Evolutionary conservation across 2,329 filamentous ascomycete species (phyloP).

Genomic region (Chaetothyriales sp.): DNA sequence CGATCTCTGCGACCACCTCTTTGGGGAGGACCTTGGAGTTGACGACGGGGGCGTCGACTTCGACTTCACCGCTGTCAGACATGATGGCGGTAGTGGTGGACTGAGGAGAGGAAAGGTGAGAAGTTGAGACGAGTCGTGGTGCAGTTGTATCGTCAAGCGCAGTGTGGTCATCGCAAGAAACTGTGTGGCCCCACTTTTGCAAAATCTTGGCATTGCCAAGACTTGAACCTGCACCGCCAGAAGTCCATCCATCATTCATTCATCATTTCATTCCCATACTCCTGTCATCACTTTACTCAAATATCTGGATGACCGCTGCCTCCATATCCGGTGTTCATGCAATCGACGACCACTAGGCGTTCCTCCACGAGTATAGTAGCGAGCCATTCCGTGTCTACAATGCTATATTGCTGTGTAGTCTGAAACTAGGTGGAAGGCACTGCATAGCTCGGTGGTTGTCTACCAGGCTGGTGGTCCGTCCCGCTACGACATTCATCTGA

Average conservation of each 20-base stretch:
- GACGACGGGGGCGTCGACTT: conserved; percentile 60
- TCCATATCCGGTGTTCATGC: no score
- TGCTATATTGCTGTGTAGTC: no score
- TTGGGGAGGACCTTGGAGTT: conserved; percentile 69
- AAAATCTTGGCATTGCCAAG: background rate
- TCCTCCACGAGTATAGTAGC: no score
- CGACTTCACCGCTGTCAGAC: conserved; percentile 57
- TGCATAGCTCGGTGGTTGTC: no score
- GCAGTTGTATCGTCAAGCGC: background rate
- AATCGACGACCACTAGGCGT: no score
- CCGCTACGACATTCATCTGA: no score
- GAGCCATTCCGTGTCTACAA: no score
- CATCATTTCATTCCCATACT: background rate
- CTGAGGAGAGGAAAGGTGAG: background rate
- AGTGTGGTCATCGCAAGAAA: background rate
- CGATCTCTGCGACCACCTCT: conserved; percentile 78
- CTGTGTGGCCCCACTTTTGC: background rate
- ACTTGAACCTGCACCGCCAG: background rate
- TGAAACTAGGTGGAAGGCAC: no score
- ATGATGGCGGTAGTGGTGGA: conserved; percentile 10
- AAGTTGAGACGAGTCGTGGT: conserved; percentile 2
- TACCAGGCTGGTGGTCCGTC: no score
- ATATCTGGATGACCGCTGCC: no score
- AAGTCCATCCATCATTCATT: background rate
- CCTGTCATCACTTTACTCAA: no score